These are phyloP conservation scores for Pilaira anomala DNA, from an alignment of 192 early-diverging fungal genomes.

Conservation along the genomic window DNA sequence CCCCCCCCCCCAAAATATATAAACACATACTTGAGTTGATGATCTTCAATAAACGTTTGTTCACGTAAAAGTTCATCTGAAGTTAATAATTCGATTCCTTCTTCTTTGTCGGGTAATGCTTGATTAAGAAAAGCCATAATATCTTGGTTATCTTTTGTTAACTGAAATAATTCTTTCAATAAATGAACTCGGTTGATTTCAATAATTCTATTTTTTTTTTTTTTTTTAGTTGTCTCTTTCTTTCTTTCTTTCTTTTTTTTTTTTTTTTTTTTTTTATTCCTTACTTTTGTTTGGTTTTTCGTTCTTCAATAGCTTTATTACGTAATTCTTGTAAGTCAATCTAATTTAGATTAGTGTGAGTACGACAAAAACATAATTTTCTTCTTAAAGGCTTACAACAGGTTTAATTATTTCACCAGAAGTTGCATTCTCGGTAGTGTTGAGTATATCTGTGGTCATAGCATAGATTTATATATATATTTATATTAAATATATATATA, in stretches of 20 bases:
- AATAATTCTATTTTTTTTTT: constrained; percentile 6
- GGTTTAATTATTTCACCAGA: constrained; percentile 5
- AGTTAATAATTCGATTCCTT: not conserved
- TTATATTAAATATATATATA: not conserved
- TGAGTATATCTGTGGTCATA: constrained; percentile 11
- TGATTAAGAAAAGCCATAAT: constrained; percentile 19
- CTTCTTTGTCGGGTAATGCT: constrained; percentile 14
- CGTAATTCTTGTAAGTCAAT: constrained; percentile 14
- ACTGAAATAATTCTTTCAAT: constrained; percentile 19
- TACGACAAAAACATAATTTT: not conserved
- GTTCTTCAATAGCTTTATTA: constrained; percentile 13
- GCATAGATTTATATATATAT: not conserved
- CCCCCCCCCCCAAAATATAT: not conserved
- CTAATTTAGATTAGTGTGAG: not conserved
- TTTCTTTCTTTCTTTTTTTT: not conserved
- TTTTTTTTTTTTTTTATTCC: too few relatives aligned
- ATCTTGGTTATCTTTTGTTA: constrained; percentile 15
- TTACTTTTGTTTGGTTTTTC: constrained; percentile 7
- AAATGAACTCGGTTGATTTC: constrained; percentile 12
- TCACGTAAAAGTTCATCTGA: constrained; percentile 12
- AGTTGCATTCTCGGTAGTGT: not conserved
- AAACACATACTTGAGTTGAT: constrained; percentile 14
- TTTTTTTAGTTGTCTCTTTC: not conserved
- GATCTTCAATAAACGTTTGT: constrained; percentile 17
- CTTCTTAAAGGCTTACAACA: not conserved